Conservation (phyloP, 306 rosid genomes). For the Benincasa hispida region DNA sequence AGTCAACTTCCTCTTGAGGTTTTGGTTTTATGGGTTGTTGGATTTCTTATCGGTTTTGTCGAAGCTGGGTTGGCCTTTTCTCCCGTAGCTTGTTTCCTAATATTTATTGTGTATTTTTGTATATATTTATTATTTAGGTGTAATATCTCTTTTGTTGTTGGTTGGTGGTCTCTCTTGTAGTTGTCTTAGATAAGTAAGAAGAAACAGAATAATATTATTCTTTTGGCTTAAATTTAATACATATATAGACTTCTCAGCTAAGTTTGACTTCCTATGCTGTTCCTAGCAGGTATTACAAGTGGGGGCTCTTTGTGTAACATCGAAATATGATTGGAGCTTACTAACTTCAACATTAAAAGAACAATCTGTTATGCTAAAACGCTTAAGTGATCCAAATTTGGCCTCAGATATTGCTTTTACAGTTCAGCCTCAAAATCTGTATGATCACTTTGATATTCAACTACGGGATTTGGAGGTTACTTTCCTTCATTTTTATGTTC, state of each 20-base stretch:
- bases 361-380: constrained; percentile 21
- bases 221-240: background rate
- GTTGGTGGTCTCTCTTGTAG: no score
- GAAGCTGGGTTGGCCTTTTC: no score
- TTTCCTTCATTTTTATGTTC: constrained; percentile 14
- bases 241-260: background rate
- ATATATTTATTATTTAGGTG: no score
- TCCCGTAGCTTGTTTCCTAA: no score
- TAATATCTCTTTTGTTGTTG: no score
- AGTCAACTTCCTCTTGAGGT: no score
- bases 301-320: constrained; percentile 32
- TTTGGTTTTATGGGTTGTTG: no score
- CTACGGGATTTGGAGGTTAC: constrained; percentile 59
- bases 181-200: no score
- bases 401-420: constrained; percentile 15
- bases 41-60: no score
- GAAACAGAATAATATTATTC: no score
- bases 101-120: no score
- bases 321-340: constrained; percentile 25
- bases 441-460: constrained; percentile 46
- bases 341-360: constrained; percentile 25
- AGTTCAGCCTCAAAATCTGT: constrained; percentile 43
- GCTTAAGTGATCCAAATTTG: constrained; percentile 30
- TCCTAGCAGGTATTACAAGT: constrained; percentile 43
- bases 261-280: background rate